Base-by-base conservation (phyloP, 192 early-diverging fungal species). In the Podila horticola region DNA sequence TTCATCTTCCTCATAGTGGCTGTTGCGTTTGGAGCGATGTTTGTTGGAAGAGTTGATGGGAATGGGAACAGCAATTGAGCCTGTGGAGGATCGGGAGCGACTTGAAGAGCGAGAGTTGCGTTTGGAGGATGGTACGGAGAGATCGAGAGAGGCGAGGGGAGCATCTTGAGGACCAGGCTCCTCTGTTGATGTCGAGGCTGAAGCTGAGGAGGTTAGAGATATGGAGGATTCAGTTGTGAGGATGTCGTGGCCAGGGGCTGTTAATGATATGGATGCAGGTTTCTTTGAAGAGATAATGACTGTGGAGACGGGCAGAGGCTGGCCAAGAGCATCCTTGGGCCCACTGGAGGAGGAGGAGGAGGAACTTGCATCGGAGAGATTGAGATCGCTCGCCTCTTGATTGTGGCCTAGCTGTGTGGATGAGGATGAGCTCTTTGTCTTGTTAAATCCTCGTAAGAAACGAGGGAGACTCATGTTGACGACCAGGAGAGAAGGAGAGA, bases 391-490 rank as follows among this genome's bases (percentile, higher is more conserved):
- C 28, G 30, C 5, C 41, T 22, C 19, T 19, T 26, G 15, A 15
- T 20, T 29, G 48, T 51, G 38, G 24, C 9, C 19, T 26, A 45
- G 51, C 30, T 26, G 45, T 33, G 17, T 41, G 36, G 13, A n/a
- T 59, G 26, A 62, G 17, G 55, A 28, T 28, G 30, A 55, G 17
- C 64, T 9, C 28, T 64, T 30, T 55, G 62, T 63, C 66, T 68
- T 79, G 38, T 72, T 69, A 2, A 79, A 65, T 9, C 75, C 70
- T 17, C 70, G 58, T 0, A 79, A 65, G 70, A 79, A 79, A 10
- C 70, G 65, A 28, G 75, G 75, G 10, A 79, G 52, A 58, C 69
- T 79, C 75, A 79, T 79, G 59, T 26, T 26, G 17, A 2, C 13
- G 30, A 31, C 22, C 8, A 22, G 24, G 13, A 20, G 61, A 33